phyloP scores from a whole-genome alignment of 331 rosid genomes.

The Stylosanthes scabra region DNA sequence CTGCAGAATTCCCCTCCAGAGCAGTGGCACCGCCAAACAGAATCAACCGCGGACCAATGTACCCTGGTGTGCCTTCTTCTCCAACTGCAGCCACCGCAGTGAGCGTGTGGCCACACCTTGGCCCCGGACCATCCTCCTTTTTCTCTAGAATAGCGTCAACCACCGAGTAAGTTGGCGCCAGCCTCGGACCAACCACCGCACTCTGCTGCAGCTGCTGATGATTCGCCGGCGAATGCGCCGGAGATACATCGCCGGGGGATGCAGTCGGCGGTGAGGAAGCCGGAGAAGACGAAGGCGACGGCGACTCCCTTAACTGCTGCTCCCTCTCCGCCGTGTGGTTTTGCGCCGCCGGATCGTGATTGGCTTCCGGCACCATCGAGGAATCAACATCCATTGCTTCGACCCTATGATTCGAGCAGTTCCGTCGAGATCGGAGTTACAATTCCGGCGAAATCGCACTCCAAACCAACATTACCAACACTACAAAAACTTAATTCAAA shows the following conservation, averaged over 20 bases:
- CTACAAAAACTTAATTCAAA: slow-evolving; percentile 39
- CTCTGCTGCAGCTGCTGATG: slow-evolving; percentile 62
- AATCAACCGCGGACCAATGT: slow-evolving; percentile 88
- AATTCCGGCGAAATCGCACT: slow-evolving; percentile 56
- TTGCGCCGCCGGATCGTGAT: slow-evolving; percentile 78
- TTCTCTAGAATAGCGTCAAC: slow-evolving; percentile 89
- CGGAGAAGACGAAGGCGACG: slow-evolving; percentile 44
- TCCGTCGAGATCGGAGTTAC: slow-evolving; percentile 71
- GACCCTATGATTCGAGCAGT: slow-evolving; percentile 61
- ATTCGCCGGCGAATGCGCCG: slow-evolving; percentile 39
- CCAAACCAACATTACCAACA: slow-evolving; percentile 58
- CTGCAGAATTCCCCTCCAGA: slow-evolving; percentile 97
- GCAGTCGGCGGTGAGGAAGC: slow-evolving; percentile 39
- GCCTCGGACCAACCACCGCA: slow-evolving; percentile 88
- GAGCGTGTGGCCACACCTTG: slow-evolving; percentile 97
- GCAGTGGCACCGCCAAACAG: slow-evolving; percentile 99
- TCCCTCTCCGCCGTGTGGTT: slow-evolving; percentile 71
- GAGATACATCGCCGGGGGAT: slow-evolving; percentile 60
- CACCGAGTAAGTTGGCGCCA: slow-evolving; percentile 89
- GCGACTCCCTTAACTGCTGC: slow-evolving; percentile 62
- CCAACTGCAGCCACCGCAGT: slow-evolving; percentile 98
- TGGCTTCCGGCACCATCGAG: slow-evolving; percentile 79
- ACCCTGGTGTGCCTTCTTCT: slow-evolving; percentile 91
- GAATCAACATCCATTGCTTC: slow-evolving; percentile 90
- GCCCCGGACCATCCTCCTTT: slow-evolving; percentile 99